Percentiles rank a stretch among this genome's conserved stretches.
phyloP scores from a whole-genome alignment of 129 eudicot species.

The Centrapalus pauciflorus region DNA sequence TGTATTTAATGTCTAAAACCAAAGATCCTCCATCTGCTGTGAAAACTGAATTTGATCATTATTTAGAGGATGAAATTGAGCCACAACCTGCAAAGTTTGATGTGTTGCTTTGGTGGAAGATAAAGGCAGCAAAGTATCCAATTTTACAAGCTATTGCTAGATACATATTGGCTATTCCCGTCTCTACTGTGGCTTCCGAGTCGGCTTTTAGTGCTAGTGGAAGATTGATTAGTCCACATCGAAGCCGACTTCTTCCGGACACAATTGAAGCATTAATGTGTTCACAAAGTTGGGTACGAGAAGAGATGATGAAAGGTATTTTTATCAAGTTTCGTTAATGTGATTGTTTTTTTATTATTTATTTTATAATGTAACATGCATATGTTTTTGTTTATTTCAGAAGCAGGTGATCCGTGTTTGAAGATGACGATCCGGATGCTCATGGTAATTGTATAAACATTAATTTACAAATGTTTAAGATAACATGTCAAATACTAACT shows the following conservation, averaged over 20 bases:
- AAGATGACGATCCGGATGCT: no score
- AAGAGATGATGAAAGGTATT: no score
- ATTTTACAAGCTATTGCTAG: neutral
- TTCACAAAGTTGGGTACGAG: no score
- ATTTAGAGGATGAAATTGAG: conserved; percentile 4
- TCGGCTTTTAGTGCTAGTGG: neutral
- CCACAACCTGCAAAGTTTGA: conserved; percentile 8
- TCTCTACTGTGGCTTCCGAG: conserved; percentile 3
- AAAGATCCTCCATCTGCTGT: neutral
- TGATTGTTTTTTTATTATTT: no score
- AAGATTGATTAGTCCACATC: neutral
- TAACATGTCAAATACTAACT: no score
- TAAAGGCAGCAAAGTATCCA: conserved; percentile 1
- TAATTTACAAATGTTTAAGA: no score
- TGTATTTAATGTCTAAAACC: neutral
- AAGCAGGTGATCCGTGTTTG: no score
- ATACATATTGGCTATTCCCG: conserved; percentile 2
- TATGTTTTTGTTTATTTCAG: no score
- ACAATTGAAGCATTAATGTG: no score
- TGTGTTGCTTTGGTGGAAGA: conserved; percentile 12
- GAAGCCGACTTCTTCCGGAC: neutral
- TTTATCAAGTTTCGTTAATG: no score
- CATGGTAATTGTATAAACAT: no score
- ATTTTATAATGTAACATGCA: no score
- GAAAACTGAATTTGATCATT: neutral